These are phyloP conservation scores for Fusarium pseudonygamai DNA, from an alignment of 2,329 filamentous ascomycete species.

Conservation along the genomic window DNA sequence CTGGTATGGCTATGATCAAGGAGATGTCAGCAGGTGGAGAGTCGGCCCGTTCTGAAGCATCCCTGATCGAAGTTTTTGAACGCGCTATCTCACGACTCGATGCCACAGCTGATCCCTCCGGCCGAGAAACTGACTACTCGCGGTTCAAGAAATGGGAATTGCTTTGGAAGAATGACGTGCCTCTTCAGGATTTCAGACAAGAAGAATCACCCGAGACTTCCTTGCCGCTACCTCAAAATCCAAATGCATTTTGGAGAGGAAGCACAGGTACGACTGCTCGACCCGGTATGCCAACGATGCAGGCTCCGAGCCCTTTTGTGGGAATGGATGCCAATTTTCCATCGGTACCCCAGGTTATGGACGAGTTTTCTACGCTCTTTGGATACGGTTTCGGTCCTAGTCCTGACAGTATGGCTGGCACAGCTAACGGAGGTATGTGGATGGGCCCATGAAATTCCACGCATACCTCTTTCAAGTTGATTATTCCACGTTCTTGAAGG, in stretches of 20 bases:
- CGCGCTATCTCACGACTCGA: slow-evolving; percentile 58
- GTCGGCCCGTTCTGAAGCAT: slow-evolving; percentile 62
- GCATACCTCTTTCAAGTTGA: not conserved
- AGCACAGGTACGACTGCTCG: slow-evolving; percentile 33
- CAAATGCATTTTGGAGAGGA: slow-evolving; percentile 37
- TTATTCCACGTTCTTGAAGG: not conserved
- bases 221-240: slow-evolving; percentile 37
- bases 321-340: slow-evolving; percentile 51
- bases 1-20: slow-evolving; percentile 61
- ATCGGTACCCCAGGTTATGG: slow-evolving; percentile 51
- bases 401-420: slow-evolving; percentile 42
- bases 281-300: slow-evolving; percentile 39
- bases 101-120: slow-evolving; percentile 51
- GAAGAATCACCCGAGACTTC: slow-evolving; percentile 39
- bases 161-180: slow-evolving; percentile 54
- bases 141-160: slow-evolving; percentile 63
- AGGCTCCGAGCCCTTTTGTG: slow-evolving; percentile 48
- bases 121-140: slow-evolving; percentile 59
- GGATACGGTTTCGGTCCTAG: slow-evolving; percentile 47
- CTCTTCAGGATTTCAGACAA: slow-evolving; percentile 40
- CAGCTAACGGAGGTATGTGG: slow-evolving; percentile 40
- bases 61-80: slow-evolving; percentile 63
- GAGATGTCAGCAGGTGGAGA: slow-evolving; percentile 63
- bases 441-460: slow-evolving; percentile 40
- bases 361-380: slow-evolving; percentile 50